Percentiles rank a stretch among this genome's conserved stretches.
phyloP scores from a whole-genome alignment of 2,329 filamentous ascomycete genomes.

The Elsinoe arachidis region DNA sequence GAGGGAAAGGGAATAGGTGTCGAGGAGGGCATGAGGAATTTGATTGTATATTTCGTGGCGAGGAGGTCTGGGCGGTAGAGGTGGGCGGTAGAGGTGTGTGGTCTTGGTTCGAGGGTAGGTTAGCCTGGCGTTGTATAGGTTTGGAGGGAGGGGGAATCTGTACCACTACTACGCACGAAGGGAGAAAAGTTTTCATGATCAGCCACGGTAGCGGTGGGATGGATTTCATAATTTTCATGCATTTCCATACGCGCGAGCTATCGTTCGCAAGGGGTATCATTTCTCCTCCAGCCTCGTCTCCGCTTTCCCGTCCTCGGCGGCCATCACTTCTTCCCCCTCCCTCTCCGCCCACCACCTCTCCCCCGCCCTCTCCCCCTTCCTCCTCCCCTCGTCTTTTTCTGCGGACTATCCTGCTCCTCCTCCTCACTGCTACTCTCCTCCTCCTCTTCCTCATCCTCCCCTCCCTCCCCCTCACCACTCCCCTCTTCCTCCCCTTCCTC shows the following conservation, averaged over 20 bases:
- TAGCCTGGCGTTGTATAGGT: background rate
- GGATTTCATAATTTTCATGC: background rate
- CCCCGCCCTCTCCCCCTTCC: constrained; percentile 1
- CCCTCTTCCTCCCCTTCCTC: background rate
- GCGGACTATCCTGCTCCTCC: constrained; percentile 10
- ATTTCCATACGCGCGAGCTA: background rate
- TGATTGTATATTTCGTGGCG: constrained; percentile 71
- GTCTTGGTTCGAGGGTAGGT: background rate
- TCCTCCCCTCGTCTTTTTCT: constrained; percentile 10
- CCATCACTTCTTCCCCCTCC: constrained; percentile 6
- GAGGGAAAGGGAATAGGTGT: constrained; percentile 29
- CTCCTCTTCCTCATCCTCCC: constrained; percentile 1
- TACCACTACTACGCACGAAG: background rate
- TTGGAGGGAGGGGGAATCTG: too few relatives aligned
- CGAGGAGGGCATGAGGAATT: constrained; percentile 62
- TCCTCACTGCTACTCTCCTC: constrained; percentile 2
- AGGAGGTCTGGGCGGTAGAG: constrained; percentile 51
- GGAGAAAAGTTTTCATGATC: background rate
- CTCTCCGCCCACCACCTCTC: background rate
- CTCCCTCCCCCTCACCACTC: background rate
- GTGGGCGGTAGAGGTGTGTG: background rate
- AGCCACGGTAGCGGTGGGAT: background rate
- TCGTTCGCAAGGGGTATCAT: background rate
- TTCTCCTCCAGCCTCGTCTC: background rate
- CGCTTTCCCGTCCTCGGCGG: too few relatives aligned